phyloP scores from a whole-genome alignment of 805 yeast species.

The Teunomyces stri region DNA sequence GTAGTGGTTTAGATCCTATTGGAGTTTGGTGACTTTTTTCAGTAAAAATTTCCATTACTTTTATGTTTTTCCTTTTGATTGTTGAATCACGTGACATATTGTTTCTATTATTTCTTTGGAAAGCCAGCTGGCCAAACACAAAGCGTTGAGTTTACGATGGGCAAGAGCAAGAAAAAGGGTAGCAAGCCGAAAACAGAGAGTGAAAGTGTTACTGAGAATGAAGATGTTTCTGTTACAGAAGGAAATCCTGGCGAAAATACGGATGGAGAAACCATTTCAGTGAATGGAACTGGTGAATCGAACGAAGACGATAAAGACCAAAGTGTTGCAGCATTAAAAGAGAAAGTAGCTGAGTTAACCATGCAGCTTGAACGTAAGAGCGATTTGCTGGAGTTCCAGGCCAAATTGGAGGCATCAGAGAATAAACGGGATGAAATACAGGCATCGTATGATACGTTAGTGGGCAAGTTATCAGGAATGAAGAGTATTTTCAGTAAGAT shows the following conservation, averaged over 20 bases:
- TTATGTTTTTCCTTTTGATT: not conserved
- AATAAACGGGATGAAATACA: constrained; percentile 56
- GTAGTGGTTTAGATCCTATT: too few species aligned
- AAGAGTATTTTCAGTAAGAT: constrained; percentile 67
- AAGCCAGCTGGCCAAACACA: constrained; percentile 2
- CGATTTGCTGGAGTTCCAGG: constrained; percentile 5
- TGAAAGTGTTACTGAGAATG: constrained; percentile 3
- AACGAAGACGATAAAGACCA: not conserved
- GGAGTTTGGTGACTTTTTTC: not conserved
- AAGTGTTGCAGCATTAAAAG: constrained; percentile 6
- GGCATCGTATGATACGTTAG: constrained; percentile 57
- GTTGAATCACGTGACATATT: not conserved
- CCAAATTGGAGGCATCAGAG: constrained; percentile 12
- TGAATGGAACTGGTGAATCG: not conserved
- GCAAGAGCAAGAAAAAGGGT: constrained; percentile 21
- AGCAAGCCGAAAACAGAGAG: constrained; percentile 16
- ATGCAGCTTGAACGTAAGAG: constrained; percentile 4
- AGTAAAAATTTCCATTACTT: not conserved
- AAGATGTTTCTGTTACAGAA: not conserved
- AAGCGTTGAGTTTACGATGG: constrained; percentile 12
- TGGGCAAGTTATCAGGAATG: constrained; percentile 69
- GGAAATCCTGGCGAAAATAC: not conserved
- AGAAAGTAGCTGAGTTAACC: constrained; percentile 7
- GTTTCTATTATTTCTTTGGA: not conserved
- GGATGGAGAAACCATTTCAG: not conserved